Conservation (phyloP, 495 filamentous ascomycete genomes). For the Extremus antarcticus region DNA sequence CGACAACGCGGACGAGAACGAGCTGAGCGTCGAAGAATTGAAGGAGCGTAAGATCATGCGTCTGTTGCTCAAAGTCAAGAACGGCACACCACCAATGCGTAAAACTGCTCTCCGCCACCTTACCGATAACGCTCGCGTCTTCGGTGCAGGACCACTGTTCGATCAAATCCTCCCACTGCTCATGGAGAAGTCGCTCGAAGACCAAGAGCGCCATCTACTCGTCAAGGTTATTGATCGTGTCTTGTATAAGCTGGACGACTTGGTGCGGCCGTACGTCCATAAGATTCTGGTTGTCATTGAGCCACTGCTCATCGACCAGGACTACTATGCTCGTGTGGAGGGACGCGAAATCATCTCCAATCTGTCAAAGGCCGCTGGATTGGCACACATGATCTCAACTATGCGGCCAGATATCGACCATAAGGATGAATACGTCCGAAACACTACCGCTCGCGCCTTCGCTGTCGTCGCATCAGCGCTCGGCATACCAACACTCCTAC, state of each 20-base stretch:
- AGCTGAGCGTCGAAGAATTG: constrained; percentile 84
- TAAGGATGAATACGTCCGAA: constrained; percentile 97
- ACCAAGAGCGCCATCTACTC: constrained; percentile 95
- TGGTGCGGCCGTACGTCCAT: constrained; percentile 93
- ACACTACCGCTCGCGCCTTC: constrained; percentile 95
- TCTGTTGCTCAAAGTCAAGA: constrained; percentile 95
- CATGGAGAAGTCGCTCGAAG: constrained; percentile 97
- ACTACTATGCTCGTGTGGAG: constrained; percentile 97
- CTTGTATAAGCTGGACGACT: constrained; percentile 94
- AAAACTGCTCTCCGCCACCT: constrained; percentile 98
- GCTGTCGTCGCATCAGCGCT: constrained; percentile 95
- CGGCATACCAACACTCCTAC: constrained; percentile 87
- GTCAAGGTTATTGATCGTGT: constrained; percentile 99
- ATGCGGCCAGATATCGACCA: constrained; percentile 99
- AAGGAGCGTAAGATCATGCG: constrained; percentile 99
- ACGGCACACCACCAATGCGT: constrained; percentile 96
- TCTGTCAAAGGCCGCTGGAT: constrained; percentile 87
- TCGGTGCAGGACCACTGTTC: constrained; percentile 89
- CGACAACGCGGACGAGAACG: constrained; percentile 86
- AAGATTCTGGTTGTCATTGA: constrained; percentile 99
- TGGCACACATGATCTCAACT: constrained; percentile 97
- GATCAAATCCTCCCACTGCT: constrained; percentile 95
- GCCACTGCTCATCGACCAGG: constrained; percentile 95
- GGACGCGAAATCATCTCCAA: constrained; percentile 98
- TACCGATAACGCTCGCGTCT: constrained; percentile 94